phyloP scores from a whole-genome alignment of 225 moss, liverwort and hornwort genomes.

The Climacium dendroides region DNA sequence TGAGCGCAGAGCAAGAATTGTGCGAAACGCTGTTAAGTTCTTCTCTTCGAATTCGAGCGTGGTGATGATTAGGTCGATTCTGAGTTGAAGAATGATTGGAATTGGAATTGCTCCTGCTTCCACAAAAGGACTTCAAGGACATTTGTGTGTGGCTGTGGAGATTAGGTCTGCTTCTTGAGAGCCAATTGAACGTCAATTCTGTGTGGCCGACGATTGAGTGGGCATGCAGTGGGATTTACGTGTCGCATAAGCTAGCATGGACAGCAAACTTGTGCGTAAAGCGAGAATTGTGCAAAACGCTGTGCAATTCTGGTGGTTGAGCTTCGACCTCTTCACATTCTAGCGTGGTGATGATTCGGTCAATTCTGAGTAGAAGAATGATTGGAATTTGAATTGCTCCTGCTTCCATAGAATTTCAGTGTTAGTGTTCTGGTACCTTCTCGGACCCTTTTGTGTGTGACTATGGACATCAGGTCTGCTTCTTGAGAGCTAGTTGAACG shows the following conservation, averaged over 20 bases:
- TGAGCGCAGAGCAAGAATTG: background rate
- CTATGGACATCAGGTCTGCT: background rate
- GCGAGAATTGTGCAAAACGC: background rate
- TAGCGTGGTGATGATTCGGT: background rate
- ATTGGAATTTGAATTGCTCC: conserved; percentile 17
- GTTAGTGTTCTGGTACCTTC: conserved; percentile 47
- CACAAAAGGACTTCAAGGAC: background rate
- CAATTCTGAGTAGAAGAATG: background rate
- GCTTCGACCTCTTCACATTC: background rate
- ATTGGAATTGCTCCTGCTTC: conserved; percentile 2
- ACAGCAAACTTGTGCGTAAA: background rate
- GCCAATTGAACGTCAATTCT: no score
- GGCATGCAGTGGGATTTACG: background rate
- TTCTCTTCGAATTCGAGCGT: background rate
- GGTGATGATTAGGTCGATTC: background rate
- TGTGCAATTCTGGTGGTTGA: background rate
- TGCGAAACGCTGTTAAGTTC: background rate
- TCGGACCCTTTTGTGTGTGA: background rate
- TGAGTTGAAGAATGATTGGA: background rate
- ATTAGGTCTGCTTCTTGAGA: background rate
- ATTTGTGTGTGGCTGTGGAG: background rate
- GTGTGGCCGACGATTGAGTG: no score
- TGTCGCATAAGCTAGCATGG: no score
- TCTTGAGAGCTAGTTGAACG: background rate
- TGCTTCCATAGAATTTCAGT: conserved; percentile 52